Base-by-base conservation (phyloP, 192 early-diverging fungal species). In the Coemansia sp. region DNA sequence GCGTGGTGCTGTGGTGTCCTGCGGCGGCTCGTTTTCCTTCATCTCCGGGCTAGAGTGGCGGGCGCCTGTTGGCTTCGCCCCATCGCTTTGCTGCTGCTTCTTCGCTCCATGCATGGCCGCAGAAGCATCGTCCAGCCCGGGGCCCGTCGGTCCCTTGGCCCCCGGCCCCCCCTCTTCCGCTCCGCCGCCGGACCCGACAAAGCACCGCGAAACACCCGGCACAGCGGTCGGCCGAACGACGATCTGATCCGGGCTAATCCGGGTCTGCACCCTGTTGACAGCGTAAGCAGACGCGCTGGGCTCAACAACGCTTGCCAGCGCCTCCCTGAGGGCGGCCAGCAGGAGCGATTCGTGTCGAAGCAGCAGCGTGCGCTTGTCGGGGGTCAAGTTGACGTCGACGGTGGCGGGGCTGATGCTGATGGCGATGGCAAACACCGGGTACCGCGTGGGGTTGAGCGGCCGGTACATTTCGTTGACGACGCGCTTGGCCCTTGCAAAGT, bases 321-420 rank as follows among this genome's bases (percentile, higher is more conserved):
- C 74, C 6, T 45, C 21, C 2, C 64, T 48, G 33, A 83, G 49
- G 1, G 55, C 59, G 6, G 14, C 63, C 0, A 83, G 56, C 39
- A 83, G 18, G 38, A 34, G 41, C 0, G 57, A 6, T 60, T 99
- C 97, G 44, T 92, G 78, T 51, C 95, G 89, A 11, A 99, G 70
- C 68, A 96, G 81, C 20, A 99, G 85, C 0, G 91, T 97, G 34
- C 96, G 87, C 66, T 99, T 99, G 72, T 99, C 93, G 1, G 97
- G 97, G 24, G 92, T 94, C 24, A 99, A 86, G 64, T 99, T 99
- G 33, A 96, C 92, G 85, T 99, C 95, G 34, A 92, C 89, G 14
- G 78, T 76, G 11, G 44, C 34, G 0, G 60, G 51, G 34, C 43
- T 51, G 66, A 81, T 71, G 33, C 57, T 52, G 58, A 98, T 71